phyloP scores from a whole-genome alignment of 805 yeast genomes.

The Yarrowia porcina region DNA sequence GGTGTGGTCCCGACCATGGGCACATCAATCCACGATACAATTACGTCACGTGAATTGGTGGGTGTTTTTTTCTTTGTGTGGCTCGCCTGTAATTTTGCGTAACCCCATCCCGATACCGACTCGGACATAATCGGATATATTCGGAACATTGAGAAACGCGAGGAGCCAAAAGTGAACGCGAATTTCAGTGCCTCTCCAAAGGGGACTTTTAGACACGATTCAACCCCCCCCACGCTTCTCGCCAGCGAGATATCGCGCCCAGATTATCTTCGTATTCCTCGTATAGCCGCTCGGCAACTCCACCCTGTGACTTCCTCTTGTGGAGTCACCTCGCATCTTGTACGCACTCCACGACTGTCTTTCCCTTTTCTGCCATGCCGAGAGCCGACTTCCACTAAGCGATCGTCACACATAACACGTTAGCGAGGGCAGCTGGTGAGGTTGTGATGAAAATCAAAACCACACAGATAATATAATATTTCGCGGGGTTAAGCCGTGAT shows the following conservation, averaged over 20 bases:
- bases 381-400: constrained; percentile 5
- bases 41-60: not conserved
- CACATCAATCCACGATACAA: not conserved
- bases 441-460: not conserved
- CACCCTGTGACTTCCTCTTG: not conserved
- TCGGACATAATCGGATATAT: not conserved
- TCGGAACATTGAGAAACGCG: not conserved
- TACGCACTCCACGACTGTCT: not conserved
- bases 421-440: not conserved
- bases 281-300: not conserved
- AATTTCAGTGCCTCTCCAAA: not conserved
- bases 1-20: too few species aligned
- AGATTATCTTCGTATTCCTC: not conserved
- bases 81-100: not conserved
- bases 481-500: not conserved
- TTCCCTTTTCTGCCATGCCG: not conserved
- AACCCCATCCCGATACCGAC: not conserved
- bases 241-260: not conserved
- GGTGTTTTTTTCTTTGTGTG: not conserved
- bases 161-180: not conserved
- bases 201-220: not conserved
- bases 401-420: not conserved
- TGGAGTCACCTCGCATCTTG: constrained; percentile 17
- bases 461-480: not conserved
- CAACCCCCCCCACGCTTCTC: not conserved